Evolutionary conservation across 2,329 filamentous ascomycete species (phyloP), one percentile per base, ranked within the genome.

Genomic region (Beauveria pseudobassiana): DNA sequence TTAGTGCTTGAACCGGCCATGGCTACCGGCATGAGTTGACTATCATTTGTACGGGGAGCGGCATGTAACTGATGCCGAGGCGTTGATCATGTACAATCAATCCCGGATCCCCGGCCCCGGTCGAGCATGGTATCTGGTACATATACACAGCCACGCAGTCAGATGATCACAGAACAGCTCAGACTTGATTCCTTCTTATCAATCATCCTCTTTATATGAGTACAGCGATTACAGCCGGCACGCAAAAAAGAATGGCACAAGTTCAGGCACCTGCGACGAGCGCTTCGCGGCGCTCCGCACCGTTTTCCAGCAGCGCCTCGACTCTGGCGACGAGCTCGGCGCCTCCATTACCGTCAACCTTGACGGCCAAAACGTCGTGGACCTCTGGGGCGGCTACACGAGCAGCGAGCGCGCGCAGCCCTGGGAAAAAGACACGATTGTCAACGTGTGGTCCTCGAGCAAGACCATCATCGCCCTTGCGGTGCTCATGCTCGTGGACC

Each of bases 321-420:
- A 68, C 10, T 71, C 68, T 1, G 76, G 71, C 20, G 67, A 73
- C 3, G 78, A 82, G 50, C 59, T 79, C 6, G 79, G 79, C 2
- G 78, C 76, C n/a, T 77, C 75, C 0, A 67, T 81, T 22, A 70
- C 66, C 24, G 70, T 80, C 51, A 77, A 71, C 59, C 66, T 78
- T 12, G 69, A 74, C 53, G 78, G 77, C n/a, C 61, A 73, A 18
- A 69, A 72, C 20, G 76, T 77, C 12, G 65, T 80, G 18, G 76
- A 81, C 63, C 63, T 80, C 18, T 80, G 76, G 76, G 78, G 75
- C 18, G 78, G 77, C 2, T 69, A 72, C 60, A 63, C 67, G 4
- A 75, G 77, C 61, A 55, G 63, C 7, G 67, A 60, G 1, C 66
- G 66, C 1, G 74, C 67, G 1, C 60, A 65, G 1, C 69, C 70